Conservation (phyloP, 495 filamentous ascomycete species). For the Aspergillus sparsus region DNA sequence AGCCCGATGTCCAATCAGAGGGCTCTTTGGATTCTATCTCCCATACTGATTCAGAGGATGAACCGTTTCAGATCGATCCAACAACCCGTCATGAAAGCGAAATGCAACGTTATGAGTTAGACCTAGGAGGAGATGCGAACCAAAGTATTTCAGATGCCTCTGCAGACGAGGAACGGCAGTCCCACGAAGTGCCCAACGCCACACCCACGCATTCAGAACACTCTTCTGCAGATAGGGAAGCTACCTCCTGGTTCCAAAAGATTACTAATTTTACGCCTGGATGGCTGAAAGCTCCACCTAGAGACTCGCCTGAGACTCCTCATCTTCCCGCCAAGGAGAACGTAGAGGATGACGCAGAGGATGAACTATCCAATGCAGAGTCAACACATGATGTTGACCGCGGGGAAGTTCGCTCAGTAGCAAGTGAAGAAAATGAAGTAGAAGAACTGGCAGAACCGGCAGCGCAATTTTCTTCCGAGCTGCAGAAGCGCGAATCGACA, state of each 20-base stretch:
- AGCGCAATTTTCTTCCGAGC: conserved; percentile 13
- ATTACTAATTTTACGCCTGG: conserved; percentile 44
- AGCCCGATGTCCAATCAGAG: conserved; percentile 18
- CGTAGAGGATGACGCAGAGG: conserved; percentile 24
- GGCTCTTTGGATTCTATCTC: conserved; percentile 29
- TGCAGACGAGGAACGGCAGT: conserved; percentile 19
- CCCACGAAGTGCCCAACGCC: conserved; percentile 22
- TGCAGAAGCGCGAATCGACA: background rate
- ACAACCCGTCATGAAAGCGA: conserved; percentile 26
- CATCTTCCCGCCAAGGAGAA: conserved; percentile 24
- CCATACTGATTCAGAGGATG: conserved; percentile 27
- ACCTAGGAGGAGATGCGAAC: conserved; percentile 21
- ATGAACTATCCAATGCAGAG: conserved; percentile 17
- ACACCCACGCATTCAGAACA: conserved; percentile 32
- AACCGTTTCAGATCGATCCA: conserved; percentile 30
- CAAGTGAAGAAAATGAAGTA: conserved; percentile 9
- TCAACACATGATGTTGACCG: conserved; percentile 21
- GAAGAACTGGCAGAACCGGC: conserved; percentile 16
- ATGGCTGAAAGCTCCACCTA: conserved; percentile 42
- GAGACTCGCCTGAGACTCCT: conserved; percentile 24
- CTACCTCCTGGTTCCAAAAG: conserved; percentile 42
- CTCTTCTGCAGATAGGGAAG: conserved; percentile 23
- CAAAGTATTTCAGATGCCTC: conserved; percentile 24
- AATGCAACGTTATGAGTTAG: conserved; percentile 15
- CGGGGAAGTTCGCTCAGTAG: conserved; percentile 14